Conservation (phyloP, 805 yeast species). For the Starmerella riodocensis region DNA sequence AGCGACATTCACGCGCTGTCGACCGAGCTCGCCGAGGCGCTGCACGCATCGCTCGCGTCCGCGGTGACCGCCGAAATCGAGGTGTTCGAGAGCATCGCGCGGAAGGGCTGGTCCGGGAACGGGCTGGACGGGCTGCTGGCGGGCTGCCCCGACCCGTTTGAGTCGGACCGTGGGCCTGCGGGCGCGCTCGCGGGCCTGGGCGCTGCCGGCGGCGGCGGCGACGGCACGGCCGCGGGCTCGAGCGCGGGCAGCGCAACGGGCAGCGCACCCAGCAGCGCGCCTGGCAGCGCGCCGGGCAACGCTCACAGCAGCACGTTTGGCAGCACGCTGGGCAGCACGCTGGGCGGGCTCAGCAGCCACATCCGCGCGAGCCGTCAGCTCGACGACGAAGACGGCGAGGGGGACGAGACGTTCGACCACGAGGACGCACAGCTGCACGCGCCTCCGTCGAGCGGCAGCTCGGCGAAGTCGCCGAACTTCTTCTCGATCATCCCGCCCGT, state of each 20-base stretch:
- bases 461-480: conserved; percentile 9
- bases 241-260: not conserved
- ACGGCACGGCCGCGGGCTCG: not conserved
- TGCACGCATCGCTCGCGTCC: conserved; percentile 46
- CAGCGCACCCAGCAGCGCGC: not conserved
- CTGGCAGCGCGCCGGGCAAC: not conserved
- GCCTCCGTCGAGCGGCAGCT: not conserved
- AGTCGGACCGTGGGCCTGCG: conserved; percentile 3
- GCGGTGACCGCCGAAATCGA: conserved; percentile 70
- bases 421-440: not conserved
- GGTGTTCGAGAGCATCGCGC: conserved; percentile 64
- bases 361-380: not conserved
- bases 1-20: conserved; percentile 48
- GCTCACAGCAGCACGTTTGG: not conserved
- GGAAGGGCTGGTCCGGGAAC: conserved; percentile 79
- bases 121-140: conserved; percentile 61
- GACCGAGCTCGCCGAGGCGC: conserved; percentile 44
- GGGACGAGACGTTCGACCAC: not conserved
- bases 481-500: conserved; percentile 23
- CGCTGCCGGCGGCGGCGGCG: not conserved
- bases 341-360: not conserved
- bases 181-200: not conserved
- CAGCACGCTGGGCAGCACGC: not conserved
- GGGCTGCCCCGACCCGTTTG: conserved; percentile 55
- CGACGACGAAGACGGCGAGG: not conserved